Percentiles rank a stretch among this genome's conserved stretches.
Evolutionary conservation across 176 grass and related monocot genomes (phyloP).

Genomic region (Themeda triandra): DNA sequence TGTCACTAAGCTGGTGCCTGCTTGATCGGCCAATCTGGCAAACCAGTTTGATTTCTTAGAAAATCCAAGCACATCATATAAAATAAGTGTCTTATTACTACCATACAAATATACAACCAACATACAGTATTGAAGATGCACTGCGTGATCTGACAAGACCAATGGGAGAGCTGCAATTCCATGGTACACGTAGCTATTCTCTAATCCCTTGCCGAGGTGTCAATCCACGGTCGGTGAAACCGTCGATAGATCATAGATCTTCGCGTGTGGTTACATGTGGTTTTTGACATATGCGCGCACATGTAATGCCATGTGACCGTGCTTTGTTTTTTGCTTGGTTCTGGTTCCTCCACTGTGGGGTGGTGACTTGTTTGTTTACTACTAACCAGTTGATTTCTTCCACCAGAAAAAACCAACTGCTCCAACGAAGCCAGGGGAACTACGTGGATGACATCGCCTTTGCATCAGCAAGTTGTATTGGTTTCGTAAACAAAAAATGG

Average conservation of each 20-base stretch:
- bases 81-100: neutral
- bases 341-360: neutral
- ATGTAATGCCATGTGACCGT: slow-evolving; percentile 26
- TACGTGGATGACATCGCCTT: slow-evolving; percentile 38
- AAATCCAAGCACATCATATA: neutral
- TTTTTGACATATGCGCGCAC: slow-evolving; percentile 16
- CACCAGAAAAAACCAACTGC: slow-evolving; percentile 24
- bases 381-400: neutral
- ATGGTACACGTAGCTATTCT: neutral
- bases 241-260: neutral
- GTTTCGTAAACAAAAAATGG: neutral
- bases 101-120: neutral
- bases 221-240: slow-evolving; percentile 20
- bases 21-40: neutral
- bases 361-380: neutral
- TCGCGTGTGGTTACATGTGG: slow-evolving; percentile 27
- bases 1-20: slow-evolving; percentile 9
- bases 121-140: neutral
- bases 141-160: neutral
- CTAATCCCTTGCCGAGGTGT: neutral
- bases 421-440: neutral
- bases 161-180: slow-evolving; percentile 1
- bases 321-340: neutral
- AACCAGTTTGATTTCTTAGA: neutral
- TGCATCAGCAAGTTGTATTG: slow-evolving; percentile 7